Percentiles rank a stretch among this genome's conserved stretches.
phyloP scores from a whole-genome alignment of 345 rosid species.

The Cardiospermum halicacabum region DNA sequence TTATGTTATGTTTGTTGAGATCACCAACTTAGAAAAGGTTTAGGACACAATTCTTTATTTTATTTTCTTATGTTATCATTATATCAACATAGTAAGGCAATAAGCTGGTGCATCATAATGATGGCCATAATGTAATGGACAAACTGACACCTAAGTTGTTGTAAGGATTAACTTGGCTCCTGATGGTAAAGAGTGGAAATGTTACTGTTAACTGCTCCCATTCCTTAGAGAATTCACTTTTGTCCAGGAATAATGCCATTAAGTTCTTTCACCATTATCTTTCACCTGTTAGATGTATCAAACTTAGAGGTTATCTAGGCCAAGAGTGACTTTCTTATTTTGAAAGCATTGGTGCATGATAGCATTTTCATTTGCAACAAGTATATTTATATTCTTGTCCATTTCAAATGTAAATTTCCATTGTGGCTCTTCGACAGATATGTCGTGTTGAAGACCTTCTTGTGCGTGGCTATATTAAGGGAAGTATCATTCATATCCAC shows the following conservation, averaged over 20 bases:
- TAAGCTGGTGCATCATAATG: no score
- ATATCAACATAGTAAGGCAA: no score
- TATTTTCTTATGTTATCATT: no score
- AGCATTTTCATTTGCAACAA: not conserved
- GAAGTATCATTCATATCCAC: conserved; percentile 94
- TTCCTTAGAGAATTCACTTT: no score
- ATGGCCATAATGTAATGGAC: no score
- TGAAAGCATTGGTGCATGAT: not conserved
- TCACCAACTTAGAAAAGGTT: not conserved
- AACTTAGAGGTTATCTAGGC: not conserved
- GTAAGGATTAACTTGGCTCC: no score
- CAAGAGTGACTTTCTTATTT: not conserved
- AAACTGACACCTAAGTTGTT: no score
- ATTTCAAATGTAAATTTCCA: not conserved
- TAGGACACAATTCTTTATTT: not conserved
- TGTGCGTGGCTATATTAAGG: conserved; percentile 76
- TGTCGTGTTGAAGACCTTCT: conserved; percentile 96
- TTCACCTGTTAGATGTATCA: not conserved
- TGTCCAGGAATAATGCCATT: no score
- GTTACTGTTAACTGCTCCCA: no score
- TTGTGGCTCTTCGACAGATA: conserved; percentile 43
- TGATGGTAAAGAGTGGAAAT: no score
- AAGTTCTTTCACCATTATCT: not conserved
- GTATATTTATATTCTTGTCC: not conserved
- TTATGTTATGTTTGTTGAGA: not conserved